Evolutionary conservation across 768 basidiomycete species (phyloP), one percentile per base, ranked within the genome.

Genomic region (Boletus coccyginus): DNA sequence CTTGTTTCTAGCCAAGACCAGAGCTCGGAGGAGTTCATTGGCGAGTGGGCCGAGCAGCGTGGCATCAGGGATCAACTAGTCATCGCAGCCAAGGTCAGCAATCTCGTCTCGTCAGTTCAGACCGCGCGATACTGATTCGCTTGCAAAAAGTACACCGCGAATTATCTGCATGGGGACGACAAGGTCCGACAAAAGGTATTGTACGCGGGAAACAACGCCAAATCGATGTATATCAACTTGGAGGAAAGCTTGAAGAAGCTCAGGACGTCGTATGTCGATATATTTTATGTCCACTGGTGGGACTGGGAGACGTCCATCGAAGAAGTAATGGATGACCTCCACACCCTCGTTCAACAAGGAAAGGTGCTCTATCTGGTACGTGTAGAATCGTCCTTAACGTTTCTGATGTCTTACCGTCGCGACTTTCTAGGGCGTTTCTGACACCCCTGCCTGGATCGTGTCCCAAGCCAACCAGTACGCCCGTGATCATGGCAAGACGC

Each of bases 161-260:
- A 62, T 31, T 71, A 54, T 46, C 42, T 67, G 33, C 38, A 47
- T 7, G 60, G 50, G 16, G 50, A 66, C 35, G 21, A 32, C 36
- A 1, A 41, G 24, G 44, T 61, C 52, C 46, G 52, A 19, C 70
- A 76, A 43, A 74, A 78, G 43, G 67, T 73, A 1, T 66, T 77
- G 46, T 81, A 76, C 58, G 62, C 61, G 2, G 85, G 85, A 3
- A 85, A 86, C 62, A 73, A 70, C 55, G 54, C 67, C 56, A 82
- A 83, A 60, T 73, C 71, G 4, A 64, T 82, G 63, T 68, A 71
- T 27, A 35, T 80, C 43, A 74, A 75, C 21, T 66, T 82, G 2
- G 62, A 68, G 24, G 72, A 63, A 9, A 59, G 53, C 50, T 53
- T 60, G 52, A 61, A 63, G 48, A 65, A 62, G 40, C 58, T 67